These are phyloP conservation scores for Mytilinidion resinicola DNA, from an alignment of 495 filamentous ascomycete genomes.

Conservation along the genomic window DNA sequence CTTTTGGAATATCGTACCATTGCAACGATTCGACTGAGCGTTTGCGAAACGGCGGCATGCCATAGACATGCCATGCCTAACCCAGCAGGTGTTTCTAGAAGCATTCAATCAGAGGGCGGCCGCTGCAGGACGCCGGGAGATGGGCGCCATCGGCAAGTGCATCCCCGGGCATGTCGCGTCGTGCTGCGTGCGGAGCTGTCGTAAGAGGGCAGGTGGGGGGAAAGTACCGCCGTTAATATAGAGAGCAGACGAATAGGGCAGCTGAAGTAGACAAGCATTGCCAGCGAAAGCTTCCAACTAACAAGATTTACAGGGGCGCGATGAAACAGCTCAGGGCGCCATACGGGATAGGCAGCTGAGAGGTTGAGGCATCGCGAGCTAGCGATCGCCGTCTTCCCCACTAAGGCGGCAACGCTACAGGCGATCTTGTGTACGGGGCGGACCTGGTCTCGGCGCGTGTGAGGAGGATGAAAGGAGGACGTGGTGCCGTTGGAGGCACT, in stretches of 20 bases:
- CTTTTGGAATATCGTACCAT: background rate
- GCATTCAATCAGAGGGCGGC: background rate
- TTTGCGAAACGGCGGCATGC: background rate
- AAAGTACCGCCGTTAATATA: background rate
- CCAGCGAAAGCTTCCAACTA: background rate
- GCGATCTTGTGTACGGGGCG: background rate
- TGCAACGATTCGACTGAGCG: background rate
- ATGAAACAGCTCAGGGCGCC: background rate
- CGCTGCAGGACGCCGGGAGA: background rate
- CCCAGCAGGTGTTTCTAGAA: background rate
- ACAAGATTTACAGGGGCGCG: background rate
- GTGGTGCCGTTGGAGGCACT: background rate
- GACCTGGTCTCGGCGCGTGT: background rate
- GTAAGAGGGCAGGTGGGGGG: conserved; percentile 1
- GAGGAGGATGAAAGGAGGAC: background rate
- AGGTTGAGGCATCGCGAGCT: background rate
- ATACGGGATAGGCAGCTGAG: background rate
- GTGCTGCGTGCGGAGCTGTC: background rate
- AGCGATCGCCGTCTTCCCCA: background rate
- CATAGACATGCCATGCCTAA: background rate
- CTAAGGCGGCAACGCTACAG: background rate
- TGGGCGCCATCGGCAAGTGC: background rate
- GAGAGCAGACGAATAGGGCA: background rate
- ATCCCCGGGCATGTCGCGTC: background rate
- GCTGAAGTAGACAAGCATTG: background rate